These are phyloP conservation scores for Penicillium brevicompactum DNA, from an alignment of 2,329 filamentous ascomycete species.

Conservation along the genomic window DNA sequence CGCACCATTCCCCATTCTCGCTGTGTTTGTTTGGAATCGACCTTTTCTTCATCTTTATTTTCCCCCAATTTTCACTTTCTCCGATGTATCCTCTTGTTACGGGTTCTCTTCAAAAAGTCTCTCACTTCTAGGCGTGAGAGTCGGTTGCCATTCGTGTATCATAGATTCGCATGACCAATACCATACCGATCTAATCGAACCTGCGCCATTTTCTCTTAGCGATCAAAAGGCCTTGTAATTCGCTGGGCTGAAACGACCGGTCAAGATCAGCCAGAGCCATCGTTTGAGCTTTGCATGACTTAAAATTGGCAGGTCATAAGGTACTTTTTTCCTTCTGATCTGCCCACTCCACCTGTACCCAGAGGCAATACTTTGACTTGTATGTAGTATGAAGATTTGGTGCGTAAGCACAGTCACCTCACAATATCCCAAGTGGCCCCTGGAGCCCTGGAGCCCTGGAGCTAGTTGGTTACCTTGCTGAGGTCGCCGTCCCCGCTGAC, in stretches of 20 bases:
- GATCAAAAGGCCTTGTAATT: background rate
- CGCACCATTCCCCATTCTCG: slow-evolving; percentile 18
- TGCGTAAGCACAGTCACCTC: background rate
- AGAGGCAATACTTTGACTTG: background rate
- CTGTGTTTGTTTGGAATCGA: slow-evolving; percentile 19
- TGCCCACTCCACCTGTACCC: background rate
- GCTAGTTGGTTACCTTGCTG: background rate
- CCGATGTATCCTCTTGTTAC: slow-evolving; percentile 26
- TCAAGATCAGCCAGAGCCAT: background rate
- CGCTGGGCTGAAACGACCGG: background rate
- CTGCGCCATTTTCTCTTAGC: background rate
- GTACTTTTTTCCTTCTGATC: background rate
- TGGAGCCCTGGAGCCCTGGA: too few relatives aligned
- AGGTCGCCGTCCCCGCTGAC: slow-evolving; percentile 24
- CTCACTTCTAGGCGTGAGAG: slow-evolving; percentile 18
- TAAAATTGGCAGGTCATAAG: background rate
- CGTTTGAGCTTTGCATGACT: background rate
- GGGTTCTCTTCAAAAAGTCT: slow-evolving; percentile 27
- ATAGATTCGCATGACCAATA: slow-evolving; percentile 36
- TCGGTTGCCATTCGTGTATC: slow-evolving; percentile 35
- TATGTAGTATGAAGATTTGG: background rate
- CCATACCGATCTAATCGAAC: slow-evolving; percentile 26
- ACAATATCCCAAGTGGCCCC: too few relatives aligned
- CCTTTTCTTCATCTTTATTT: slow-evolving; percentile 21
- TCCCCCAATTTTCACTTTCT: slow-evolving; percentile 10